Percentiles rank a stretch among this genome's conserved stretches.
These are phyloP conservation scores for Diplogelasinospora grovesii DNA, from an alignment of 495 filamentous ascomycete species.

Conservation along the genomic window DNA sequence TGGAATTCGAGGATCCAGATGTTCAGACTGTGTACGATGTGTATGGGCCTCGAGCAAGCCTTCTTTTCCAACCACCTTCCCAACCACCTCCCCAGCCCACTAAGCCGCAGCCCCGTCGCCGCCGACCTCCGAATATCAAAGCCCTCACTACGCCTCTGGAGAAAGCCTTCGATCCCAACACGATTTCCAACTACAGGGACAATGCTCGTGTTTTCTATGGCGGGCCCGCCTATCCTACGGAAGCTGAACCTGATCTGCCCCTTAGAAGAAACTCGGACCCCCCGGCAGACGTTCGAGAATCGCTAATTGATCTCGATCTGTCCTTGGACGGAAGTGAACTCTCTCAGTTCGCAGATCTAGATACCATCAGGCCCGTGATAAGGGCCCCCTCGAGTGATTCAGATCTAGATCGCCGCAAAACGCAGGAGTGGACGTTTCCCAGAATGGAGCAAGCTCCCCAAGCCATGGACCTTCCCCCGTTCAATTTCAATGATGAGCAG, in stretches of 20 bases:
- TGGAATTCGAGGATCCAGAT: conserved; percentile 4
- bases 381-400: not conserved
- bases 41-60: not conserved
- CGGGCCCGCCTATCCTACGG: conserved; percentile 1
- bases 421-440: conserved; percentile 9
- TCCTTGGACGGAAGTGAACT: conserved; percentile 3
- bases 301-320: conserved; percentile 9
- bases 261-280: conserved; percentile 6
- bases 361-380: conserved; percentile 7
- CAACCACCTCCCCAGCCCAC: not conserved
- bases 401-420: conserved; percentile 2
- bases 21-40: conserved; percentile 5
- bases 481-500: no score
- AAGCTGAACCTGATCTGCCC: conserved; percentile 4
- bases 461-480: no score
- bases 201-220: conserved; percentile 11
- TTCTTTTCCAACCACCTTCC: no score
- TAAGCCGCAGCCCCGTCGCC: not conserved
- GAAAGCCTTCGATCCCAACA: conserved; percentile 14
- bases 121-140: conserved; percentile 8
- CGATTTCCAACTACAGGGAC: conserved; percentile 9
- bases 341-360: conserved; percentile 4
- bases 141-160: conserved; percentile 9
- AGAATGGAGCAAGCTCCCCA: conserved; percentile 1
- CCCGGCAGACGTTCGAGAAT: conserved; percentile 7